These are phyloP conservation scores for Starmerella stigmatis DNA, from an alignment of 805 yeast genomes.

Conservation along the genomic window DNA sequence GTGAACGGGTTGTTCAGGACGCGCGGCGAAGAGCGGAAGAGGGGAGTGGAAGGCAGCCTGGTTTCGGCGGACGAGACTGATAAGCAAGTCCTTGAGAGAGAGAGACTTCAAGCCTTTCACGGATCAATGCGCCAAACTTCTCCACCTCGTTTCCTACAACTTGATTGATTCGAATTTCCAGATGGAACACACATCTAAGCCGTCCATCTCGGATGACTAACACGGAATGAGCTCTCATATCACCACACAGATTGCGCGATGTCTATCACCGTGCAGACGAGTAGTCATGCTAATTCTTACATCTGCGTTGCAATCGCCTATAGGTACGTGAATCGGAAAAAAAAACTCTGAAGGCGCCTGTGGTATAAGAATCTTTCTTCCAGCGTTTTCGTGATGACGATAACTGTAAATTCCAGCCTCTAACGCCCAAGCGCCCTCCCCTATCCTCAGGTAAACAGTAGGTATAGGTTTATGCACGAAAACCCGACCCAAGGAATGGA, in stretches of 20 bases:
- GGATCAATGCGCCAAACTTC: background rate
- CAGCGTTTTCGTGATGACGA: too few species aligned
- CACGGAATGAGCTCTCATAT: background rate
- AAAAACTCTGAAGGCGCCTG: too few species aligned
- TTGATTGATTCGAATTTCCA: background rate
- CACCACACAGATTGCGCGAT: background rate
- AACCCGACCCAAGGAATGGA: background rate
- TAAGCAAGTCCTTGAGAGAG: background rate
- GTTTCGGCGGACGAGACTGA: background rate
- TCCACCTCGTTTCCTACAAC: background rate
- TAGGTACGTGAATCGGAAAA: too few species aligned
- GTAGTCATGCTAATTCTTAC: background rate
- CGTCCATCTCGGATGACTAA: constrained; percentile 1
- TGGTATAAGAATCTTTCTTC: too few species aligned
- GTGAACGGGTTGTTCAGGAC: background rate
- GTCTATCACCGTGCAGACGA: background rate
- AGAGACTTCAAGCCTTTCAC: background rate
- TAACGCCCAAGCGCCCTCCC: too few species aligned
- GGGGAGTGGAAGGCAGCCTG: background rate
- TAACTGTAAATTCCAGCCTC: too few species aligned
- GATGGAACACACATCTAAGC: background rate
- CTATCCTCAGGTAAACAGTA: constrained; percentile 1
- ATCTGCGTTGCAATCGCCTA: too few species aligned
- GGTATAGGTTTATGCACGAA: background rate
- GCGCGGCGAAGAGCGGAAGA: background rate